Evolutionary conservation across 1,284 basidiomycete genomes (phyloP).

Genomic region (Coniophora puteana): DNA sequence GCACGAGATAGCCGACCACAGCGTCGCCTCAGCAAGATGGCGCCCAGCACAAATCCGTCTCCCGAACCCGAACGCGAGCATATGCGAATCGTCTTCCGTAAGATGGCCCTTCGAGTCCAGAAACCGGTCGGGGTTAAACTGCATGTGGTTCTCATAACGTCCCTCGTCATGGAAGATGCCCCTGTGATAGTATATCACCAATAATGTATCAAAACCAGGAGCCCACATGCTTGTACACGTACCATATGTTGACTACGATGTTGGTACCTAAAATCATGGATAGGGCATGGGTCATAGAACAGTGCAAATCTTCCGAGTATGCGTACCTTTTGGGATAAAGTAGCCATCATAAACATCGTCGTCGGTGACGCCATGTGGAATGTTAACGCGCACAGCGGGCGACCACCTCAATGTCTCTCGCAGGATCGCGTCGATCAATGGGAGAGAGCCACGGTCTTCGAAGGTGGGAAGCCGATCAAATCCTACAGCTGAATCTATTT

Average conservation of each 20-base stretch:
- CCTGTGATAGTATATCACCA: constrained; percentile 1
- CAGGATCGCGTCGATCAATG: constrained; percentile 19
- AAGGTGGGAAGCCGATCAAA: constrained; percentile 15
- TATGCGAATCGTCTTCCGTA: neutral
- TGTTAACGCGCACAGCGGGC: constrained; percentile 16
- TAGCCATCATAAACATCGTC: constrained; percentile 7
- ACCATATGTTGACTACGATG: constrained; percentile 26
- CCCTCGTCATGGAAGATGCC: constrained; percentile 9
- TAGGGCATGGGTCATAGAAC: neutral
- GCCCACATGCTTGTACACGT: constrained; percentile 5
- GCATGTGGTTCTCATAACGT: constrained; percentile 8
- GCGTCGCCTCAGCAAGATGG: constrained; percentile 18
- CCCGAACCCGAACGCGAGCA: neutral
- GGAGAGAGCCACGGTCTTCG: constrained; percentile 13
- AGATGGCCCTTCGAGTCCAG: neutral
- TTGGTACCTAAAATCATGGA: constrained; percentile 14
- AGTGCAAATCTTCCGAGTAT: neutral
- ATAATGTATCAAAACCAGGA: too few relatives aligned
- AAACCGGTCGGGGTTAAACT: constrained; percentile 2
- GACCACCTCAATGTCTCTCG: constrained; percentile 20
- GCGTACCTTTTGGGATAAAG: constrained; percentile 4
- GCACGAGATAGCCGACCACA: constrained; percentile 20
- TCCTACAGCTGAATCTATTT: constrained; percentile 21
- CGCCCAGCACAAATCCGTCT: constrained; percentile 26
- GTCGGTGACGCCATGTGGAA: neutral